Evolutionary conservation across 2,329 filamentous ascomycete genomes (phyloP), one percentile per base, ranked within the genome.

Genomic region (Ophiostoma quercus): DNA sequence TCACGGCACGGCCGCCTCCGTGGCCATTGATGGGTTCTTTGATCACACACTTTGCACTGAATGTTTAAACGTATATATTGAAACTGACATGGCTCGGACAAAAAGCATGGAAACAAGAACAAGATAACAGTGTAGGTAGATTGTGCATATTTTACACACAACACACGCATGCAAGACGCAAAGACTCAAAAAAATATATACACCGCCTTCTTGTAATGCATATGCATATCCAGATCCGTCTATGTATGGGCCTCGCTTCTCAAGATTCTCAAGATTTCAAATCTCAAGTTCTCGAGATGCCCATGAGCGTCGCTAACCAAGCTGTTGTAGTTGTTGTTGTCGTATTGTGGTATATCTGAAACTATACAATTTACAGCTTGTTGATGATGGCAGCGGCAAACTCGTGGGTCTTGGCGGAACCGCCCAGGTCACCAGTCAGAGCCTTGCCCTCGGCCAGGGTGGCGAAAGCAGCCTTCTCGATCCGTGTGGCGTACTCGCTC

Each of bases 371-470:
- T 81, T 84, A 88, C 82, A 88, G 81, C 81, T 84, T 87, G 75
- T 80, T 79, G 81, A 98, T 97, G 79, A 99, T 97, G 75, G 95
- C 94, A 72, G 86, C 86, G 71, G 95, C 92, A 81, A 96, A 99
- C 84, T 99, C 92, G 83, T 90, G 84, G 71, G 95, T 99, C 89
- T 96, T 97, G 77, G 95, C 87, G 85, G 93, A 97, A 80, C 95
- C 95, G 77, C 95, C 95, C 76, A 99, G 85, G 82, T 99, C 95
- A 77, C 95, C 94, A 43, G 95, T 99, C 81, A 99, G 88, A 73
- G 88, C 85, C 90, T 97, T 97, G 84, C 95, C 95, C 86, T 99
- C 94, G 72, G 93, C 90, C 75, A 99, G 87, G 72, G 94, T 96
- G 80, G 91, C 92, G 81, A 99, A 98, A 78, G 94, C 96, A 75